A percentile compares a stretch with the other conserved stretches of the same genome.
These are phyloP conservation scores for Eutypella sp. DNA, from an alignment of 2,329 filamentous ascomycete species.

Conservation along the genomic window DNA sequence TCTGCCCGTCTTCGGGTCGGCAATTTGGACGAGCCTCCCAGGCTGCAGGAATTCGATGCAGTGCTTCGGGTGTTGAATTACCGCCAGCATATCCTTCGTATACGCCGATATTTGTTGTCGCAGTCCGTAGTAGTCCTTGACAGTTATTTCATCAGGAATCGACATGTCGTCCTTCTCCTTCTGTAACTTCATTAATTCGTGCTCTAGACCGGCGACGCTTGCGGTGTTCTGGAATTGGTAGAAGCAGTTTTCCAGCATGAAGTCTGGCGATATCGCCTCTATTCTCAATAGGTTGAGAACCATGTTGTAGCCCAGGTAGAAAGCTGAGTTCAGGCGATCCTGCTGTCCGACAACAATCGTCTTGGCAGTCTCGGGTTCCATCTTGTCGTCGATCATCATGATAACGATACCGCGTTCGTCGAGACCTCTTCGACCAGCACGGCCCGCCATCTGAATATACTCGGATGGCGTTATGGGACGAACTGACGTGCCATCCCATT, in stretches of 20 bases:
- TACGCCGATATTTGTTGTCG: constrained; percentile 79
- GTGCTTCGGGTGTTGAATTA: constrained; percentile 89
- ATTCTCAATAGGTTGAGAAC: constrained; percentile 93
- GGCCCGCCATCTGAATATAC: constrained; percentile 98
- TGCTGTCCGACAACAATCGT: constrained; percentile 94
- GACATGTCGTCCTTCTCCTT: constrained; percentile 65
- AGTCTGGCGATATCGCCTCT: constrained; percentile 98
- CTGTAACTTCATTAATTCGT: constrained; percentile 74
- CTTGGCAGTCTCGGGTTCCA: constrained; percentile 91
- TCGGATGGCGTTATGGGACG: constrained; percentile 90
- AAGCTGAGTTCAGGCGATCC: constrained; percentile 94
- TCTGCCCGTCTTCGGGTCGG: constrained; percentile 59
- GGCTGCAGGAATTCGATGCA: constrained; percentile 78
- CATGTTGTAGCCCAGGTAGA: constrained; percentile 99
- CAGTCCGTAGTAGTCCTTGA: constrained; percentile 92
- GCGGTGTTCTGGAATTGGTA: constrained; percentile 97
- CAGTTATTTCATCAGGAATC: constrained; percentile 80
- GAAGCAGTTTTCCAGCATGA: constrained; percentile 98
- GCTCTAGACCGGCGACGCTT: constrained; percentile 77
- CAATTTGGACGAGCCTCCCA: constrained; percentile 84
- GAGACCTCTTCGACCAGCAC: constrained; percentile 92
- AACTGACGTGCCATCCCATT: constrained; percentile 79
- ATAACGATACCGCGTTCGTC: constrained; percentile 98
- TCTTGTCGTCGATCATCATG: constrained; percentile 98
- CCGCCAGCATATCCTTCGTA: constrained; percentile 81